Evolutionary conservation across 2,329 filamentous ascomycete species (phyloP), one percentile per base, ranked within the genome.

Genomic region (Microdochium nivale): DNA sequence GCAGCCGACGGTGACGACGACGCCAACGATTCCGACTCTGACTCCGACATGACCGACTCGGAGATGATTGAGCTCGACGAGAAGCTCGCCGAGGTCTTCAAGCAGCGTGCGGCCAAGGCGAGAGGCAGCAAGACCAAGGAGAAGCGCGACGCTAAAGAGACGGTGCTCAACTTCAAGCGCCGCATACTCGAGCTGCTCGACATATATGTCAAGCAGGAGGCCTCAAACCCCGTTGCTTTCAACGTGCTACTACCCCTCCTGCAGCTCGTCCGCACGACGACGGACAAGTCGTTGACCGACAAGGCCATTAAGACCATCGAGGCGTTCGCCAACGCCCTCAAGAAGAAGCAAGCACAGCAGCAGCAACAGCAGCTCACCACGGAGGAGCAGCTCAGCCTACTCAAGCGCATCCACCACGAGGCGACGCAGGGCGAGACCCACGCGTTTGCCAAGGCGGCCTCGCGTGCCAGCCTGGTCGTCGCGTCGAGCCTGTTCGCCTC

Each of bases 151-250:
- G 91, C 92, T 51, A 94, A 89, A 64, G 87, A 92, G 59, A 90
- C 84, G 21, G 88, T 97, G 63, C 74, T 95, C 61, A 91, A 92
- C 69, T 96, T 99, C 78, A 99, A 99, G 74, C 88, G 89, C 67
- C 87, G 91, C 43, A 86, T 96, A 5, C 79, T 97, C 3, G 94
- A 97, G 63, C 79, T 97, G 1, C 76, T 97, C 11, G 82, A 87
- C 54, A 87, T 94, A 56, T 97, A 90, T 67, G 77, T 94, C 56
- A 90, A 88, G 66, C 86, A 87, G 59, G 86, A 94, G 68, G 80
- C 86, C 52, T 77, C 77, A 23, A 87, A 83, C 59, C 70, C 79
- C 1, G 72, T 91, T 1, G 80, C 84, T 0, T 80, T 94, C 44
- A 75, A 82, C 35, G 69, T 94, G 9, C 72, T 96, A 5, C 66